phyloP scores from a whole-genome alignment of 352 stramenopile genomes.

The Pythium phragmiticola region DNA sequence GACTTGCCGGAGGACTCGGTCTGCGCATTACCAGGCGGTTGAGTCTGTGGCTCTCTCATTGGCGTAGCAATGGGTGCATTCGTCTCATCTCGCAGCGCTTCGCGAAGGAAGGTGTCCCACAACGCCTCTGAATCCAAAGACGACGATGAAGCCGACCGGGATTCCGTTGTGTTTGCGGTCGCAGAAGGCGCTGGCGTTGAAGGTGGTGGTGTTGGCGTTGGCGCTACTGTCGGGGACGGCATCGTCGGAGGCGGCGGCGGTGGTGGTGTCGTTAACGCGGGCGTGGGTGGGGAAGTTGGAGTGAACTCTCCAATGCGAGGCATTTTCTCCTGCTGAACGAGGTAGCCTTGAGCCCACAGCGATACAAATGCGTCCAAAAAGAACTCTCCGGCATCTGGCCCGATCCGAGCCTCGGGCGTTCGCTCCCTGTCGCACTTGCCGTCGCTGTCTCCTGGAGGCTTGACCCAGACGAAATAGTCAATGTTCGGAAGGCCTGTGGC shows the following conservation, averaged over 20 bases:
- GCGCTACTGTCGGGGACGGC: not conserved
- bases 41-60: not conserved
- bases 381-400: conserved; percentile 44
- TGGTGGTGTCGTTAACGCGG: conserved; percentile 24
- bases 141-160: not conserved
- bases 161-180: not conserved
- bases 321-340: conserved; percentile 47
- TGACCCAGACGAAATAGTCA: conserved; percentile 77
- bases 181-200: not conserved
- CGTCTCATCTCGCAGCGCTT: not conserved
- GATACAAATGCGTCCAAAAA: conserved; percentile 48
- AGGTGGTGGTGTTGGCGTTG: not conserved
- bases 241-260: conserved; percentile 8
- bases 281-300: conserved; percentile 9
- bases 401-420: conserved; percentile 28
- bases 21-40: not conserved
- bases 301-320: conserved; percentile 35
- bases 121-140: not conserved
- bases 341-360: conserved; percentile 53
- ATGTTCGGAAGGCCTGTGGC: conserved; percentile 45
- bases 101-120: not conserved
- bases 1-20: not conserved
- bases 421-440: conserved; percentile 38
- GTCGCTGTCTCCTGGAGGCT: conserved; percentile 63
- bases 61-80: not conserved